A percentile compares a stretch with the other conserved stretches of the same genome.
Evolutionary conservation across 768 basidiomycete genomes (phyloP).

Genomic region (Cubamyces lactineus): DNA sequence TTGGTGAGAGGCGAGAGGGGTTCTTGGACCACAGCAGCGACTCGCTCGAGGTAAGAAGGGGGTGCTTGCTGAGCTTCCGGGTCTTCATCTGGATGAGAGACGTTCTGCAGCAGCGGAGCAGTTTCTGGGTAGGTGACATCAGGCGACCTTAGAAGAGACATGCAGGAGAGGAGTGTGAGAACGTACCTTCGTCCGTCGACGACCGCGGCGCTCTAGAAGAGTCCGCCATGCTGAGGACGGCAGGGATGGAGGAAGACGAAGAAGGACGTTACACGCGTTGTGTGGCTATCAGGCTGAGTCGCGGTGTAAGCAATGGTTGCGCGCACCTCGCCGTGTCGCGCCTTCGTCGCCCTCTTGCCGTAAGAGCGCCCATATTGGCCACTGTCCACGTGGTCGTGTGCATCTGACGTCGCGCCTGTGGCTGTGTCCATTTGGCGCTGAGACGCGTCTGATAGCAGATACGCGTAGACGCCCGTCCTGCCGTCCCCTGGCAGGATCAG

Average conservation of each 20-base stretch:
- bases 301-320: background rate
- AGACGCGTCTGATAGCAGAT: background rate
- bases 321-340: background rate
- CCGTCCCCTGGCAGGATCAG: too few species aligned
- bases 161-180: constrained; percentile 7
- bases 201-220: constrained; percentile 48
- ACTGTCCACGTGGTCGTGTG: constrained; percentile 9
- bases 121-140: constrained; percentile 48
- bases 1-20: constrained; percentile 85
- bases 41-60: constrained; percentile 47
- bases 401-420: constrained; percentile 5
- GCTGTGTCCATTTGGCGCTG: background rate
- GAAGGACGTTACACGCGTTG: constrained; percentile 4
- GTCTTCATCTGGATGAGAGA: constrained; percentile 42
- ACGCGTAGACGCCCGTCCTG: too few species aligned
- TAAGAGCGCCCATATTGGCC: constrained; percentile 6
- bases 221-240: constrained; percentile 54
- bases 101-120: constrained; percentile 63
- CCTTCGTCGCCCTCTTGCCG: background rate
- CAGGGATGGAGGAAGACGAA: constrained; percentile 11
- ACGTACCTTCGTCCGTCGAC: constrained; percentile 59
- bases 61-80: constrained; percentile 27
- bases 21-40: constrained; percentile 66
- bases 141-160: constrained; percentile 18
- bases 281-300: constrained; percentile 8